Evolutionary conservation across 2,329 filamentous ascomycete species (phyloP).

Genomic region (Aspergillus piperis): DNA sequence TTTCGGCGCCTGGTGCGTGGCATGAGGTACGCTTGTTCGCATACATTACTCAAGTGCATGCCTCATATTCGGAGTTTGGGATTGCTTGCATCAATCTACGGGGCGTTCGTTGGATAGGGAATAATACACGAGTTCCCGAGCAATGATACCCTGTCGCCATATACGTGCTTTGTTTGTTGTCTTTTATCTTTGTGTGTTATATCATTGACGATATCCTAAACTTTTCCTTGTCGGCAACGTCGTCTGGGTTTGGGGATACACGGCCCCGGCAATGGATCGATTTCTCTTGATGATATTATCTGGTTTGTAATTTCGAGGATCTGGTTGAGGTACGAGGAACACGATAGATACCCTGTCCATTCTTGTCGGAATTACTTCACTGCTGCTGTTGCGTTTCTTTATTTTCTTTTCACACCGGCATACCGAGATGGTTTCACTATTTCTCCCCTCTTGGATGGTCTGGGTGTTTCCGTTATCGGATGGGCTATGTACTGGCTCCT

Average conservation of each 20-base stretch:
- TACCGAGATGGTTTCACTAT: not conserved
- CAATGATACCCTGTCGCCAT: slow-evolving; percentile 43
- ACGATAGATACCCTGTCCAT: slow-evolving; percentile 33
- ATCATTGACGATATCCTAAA: slow-evolving; percentile 26
- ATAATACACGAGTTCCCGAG: slow-evolving; percentile 45
- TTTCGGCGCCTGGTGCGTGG: slow-evolving; percentile 25
- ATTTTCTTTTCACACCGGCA: not conserved
- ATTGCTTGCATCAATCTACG: slow-evolving; percentile 18
- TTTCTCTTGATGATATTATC: slow-evolving; percentile 14
- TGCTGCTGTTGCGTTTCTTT: not conserved
- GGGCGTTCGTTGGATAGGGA: slow-evolving; percentile 37
- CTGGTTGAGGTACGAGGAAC: slow-evolving; percentile 26
- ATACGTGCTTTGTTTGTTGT: slow-evolving; percentile 22
- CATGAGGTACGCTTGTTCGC: slow-evolving; percentile 10
- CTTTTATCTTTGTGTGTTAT: slow-evolving; percentile 19
- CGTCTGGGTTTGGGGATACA: slow-evolving; percentile 13
- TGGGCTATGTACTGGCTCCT: too few relatives aligned
- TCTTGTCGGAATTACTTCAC: slow-evolving; percentile 18
- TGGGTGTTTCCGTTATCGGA: too few relatives aligned
- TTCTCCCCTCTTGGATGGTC: not conserved
- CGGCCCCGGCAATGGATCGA: slow-evolving; percentile 8
- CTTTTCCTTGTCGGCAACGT: slow-evolving; percentile 14
- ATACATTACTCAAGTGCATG: slow-evolving; percentile 8
- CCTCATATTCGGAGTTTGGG: slow-evolving; percentile 19
- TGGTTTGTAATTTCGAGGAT: slow-evolving; percentile 15